Conservation (phyloP, 2,329 filamentous ascomycete genomes). For the Calycina herbarum region DNA sequence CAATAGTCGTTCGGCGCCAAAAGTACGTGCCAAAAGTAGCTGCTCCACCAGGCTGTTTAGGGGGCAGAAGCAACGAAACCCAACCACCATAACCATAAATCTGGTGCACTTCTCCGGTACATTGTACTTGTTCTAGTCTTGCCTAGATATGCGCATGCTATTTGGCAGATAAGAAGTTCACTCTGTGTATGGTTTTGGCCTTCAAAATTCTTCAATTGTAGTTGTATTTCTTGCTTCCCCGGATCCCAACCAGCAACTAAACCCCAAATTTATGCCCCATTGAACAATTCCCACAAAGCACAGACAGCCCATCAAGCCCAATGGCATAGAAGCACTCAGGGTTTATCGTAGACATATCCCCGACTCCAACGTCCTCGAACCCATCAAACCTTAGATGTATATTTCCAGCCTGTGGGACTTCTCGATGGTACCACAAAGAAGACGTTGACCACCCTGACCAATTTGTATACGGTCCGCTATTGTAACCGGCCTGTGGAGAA, state of each 20-base stretch:
- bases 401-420: not conserved
- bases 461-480: not conserved
- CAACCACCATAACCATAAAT: too few relatives aligned
- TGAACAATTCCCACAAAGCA: not conserved
- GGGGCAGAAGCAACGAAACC: too few relatives aligned
- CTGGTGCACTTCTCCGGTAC: too few relatives aligned
- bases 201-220: too few relatives aligned
- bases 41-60: too few relatives aligned
- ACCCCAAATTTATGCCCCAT: not conserved
- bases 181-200: too few relatives aligned
- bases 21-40: too few relatives aligned
- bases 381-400: not conserved
- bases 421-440: not conserved
- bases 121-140: too few relatives aligned
- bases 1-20: too few relatives aligned
- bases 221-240: too few relatives aligned
- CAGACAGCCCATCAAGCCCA: not conserved
- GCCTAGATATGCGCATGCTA: too few relatives aligned
- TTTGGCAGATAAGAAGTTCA: too few relatives aligned
- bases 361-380: not conserved
- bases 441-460: not conserved
- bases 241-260: not conserved
- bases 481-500: not conserved
- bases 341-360: not conserved
- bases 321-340: not conserved